These are phyloP conservation scores for Hygrocybe coccinea DNA, from an alignment of 768 basidiomycete genomes.

Conservation along the genomic window DNA sequence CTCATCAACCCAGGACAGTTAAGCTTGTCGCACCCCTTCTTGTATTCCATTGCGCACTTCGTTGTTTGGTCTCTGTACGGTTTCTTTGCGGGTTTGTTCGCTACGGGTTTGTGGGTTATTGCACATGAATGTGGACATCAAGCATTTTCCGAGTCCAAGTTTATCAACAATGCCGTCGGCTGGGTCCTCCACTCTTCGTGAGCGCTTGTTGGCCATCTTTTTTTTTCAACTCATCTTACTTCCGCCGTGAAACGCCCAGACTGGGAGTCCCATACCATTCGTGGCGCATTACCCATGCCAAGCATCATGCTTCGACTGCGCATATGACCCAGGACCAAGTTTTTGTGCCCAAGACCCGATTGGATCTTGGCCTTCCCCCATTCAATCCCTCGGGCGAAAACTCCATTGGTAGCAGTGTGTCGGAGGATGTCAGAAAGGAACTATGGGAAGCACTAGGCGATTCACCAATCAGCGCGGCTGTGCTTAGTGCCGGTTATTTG, in stretches of 20 bases:
- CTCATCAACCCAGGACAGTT: constrained; percentile 53
- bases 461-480: constrained; percentile 70
- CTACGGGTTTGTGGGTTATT: constrained; percentile 90
- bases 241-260: constrained; percentile 32
- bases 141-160: constrained; percentile 89
- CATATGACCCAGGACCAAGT: constrained; percentile 96
- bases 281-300: constrained; percentile 91
- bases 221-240: constrained; percentile 1
- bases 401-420: constrained; percentile 56
- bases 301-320: constrained; percentile 91
- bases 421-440: constrained; percentile 64
- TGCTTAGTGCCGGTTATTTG: constrained; percentile 53
- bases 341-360: constrained; percentile 88
- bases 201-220: constrained; percentile 24
- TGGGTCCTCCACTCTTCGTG: constrained; percentile 90
- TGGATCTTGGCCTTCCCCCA: constrained; percentile 56
- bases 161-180: constrained; percentile 87
- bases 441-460: constrained; percentile 86
- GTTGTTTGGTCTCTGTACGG: constrained; percentile 77
- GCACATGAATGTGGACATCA: constrained; percentile 97
- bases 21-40: constrained; percentile 52
- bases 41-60: constrained; percentile 59
- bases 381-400: constrained; percentile 69
- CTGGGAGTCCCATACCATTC: constrained; percentile 96
- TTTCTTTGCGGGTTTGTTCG: constrained; percentile 79